A percentile compares a stretch with the other conserved stretches of the same genome.
Evolutionary conservation across 2,329 filamentous ascomycete genomes (phyloP).

Genomic region (Chaetomiaceae sp.): DNA sequence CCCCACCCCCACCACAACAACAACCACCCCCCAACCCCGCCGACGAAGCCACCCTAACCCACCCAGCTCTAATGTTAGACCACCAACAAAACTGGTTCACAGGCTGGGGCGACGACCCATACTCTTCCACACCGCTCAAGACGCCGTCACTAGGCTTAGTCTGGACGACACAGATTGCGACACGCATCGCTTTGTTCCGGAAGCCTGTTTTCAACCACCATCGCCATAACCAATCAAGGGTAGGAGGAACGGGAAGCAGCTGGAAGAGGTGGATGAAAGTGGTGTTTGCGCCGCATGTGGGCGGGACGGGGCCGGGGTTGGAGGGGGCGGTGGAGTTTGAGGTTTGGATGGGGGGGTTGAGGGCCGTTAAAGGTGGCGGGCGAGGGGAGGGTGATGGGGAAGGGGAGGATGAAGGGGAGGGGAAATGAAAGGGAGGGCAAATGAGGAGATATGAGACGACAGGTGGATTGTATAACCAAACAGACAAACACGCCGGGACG

Average conservation of each 20-base stretch:
- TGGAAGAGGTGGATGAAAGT: conserved; percentile 68
- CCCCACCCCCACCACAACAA: not conserved
- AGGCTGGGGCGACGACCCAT: conserved; percentile 79
- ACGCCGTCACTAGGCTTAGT: conserved; percentile 83
- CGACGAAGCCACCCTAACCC: not conserved
- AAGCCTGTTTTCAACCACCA: conserved; percentile 41
- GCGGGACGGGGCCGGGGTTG: conserved; percentile 44
- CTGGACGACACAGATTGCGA: conserved; percentile 85
- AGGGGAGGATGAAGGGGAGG: not conserved
- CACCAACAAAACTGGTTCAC: conserved; percentile 95
- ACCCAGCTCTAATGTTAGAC: conserved; percentile 64
- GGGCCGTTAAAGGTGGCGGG: conserved; percentile 32
- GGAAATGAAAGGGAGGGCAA: too few relatives aligned
- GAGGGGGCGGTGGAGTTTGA: conserved; percentile 64
- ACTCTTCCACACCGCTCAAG: conserved; percentile 52
- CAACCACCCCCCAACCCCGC: not conserved
- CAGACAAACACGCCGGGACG: too few relatives aligned
- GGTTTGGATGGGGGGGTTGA: conserved; percentile 63
- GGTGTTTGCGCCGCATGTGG: conserved; percentile 78
- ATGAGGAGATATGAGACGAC: too few relatives aligned
- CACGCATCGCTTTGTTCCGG: conserved; percentile 77
- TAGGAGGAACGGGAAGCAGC: conserved; percentile 51
- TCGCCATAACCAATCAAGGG: too few relatives aligned
- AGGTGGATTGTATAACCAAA: too few relatives aligned
- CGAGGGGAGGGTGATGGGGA: conserved; percentile 18